Percentiles rank a stretch among this genome's conserved stretches.
Evolutionary conservation across 805 yeast genomes (phyloP).

Genomic region (Trichomonascus vanleenenianus): DNA sequence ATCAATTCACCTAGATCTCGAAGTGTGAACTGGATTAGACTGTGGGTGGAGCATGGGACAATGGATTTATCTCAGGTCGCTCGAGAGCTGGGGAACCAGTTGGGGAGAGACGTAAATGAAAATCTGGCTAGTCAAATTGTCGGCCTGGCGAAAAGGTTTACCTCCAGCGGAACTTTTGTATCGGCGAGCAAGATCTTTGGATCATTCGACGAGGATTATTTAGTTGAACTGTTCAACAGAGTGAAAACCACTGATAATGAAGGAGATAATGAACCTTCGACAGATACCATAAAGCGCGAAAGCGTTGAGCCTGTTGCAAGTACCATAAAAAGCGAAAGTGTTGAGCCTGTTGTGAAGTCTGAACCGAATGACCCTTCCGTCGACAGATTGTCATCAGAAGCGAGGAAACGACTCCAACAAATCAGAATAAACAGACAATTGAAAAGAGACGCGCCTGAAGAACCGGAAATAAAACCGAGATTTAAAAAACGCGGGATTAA

Average conservation of each 20-base stretch:
- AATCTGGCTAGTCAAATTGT: slow-evolving; percentile 16
- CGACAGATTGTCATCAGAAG: slow-evolving; percentile 7
- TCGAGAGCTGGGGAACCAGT: neutral
- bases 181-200: slow-evolving; percentile 22
- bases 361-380: neutral
- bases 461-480: neutral
- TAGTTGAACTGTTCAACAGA: slow-evolving; percentile 13
- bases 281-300: neutral
- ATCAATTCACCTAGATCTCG: too few species aligned
- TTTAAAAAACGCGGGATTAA: neutral
- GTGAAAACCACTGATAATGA: neutral
- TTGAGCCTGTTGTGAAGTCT: neutral
- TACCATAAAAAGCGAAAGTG: neutral
- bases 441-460: neutral
- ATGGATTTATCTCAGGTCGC: too few species aligned
- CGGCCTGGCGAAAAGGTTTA: slow-evolving; percentile 12
- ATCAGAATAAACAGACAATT: slow-evolving; percentile 5
- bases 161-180: slow-evolving; percentile 12
- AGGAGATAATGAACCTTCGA: neutral
- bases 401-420: slow-evolving; percentile 10
- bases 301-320: neutral
- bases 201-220: slow-evolving; percentile 17
- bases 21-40: neutral
- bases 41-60: neutral
- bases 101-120: slow-evolving; percentile 15